Evolutionary conservation across 2,329 filamentous ascomycete genomes (phyloP).

Genomic region (Fusarium subtropicale): DNA sequence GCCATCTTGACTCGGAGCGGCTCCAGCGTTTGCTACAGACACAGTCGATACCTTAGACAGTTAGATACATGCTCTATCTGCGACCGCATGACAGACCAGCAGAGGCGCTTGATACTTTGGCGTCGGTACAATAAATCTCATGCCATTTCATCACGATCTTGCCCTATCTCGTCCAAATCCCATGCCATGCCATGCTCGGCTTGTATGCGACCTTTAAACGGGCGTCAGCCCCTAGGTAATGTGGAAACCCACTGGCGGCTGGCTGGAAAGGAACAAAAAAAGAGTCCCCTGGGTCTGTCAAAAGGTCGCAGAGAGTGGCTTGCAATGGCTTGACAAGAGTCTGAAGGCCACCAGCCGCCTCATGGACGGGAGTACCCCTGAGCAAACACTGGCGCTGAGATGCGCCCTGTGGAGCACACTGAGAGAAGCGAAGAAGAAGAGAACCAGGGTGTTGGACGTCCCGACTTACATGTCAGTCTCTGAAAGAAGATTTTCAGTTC

Average conservation of each 20-base stretch:
- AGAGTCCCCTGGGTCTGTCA: slow-evolving; percentile 25
- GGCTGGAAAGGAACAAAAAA: slow-evolving; percentile 18
- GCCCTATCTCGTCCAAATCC: slow-evolving; percentile 40
- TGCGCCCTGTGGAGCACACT: slow-evolving; percentile 43
- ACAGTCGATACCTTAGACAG: slow-evolving; percentile 7
- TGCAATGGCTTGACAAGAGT: slow-evolving; percentile 27
- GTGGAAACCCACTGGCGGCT: slow-evolving; percentile 34
- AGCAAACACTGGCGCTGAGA: slow-evolving; percentile 44
- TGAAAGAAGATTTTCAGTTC: slow-evolving; percentile 14
- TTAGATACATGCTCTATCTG: slow-evolving; percentile 19
- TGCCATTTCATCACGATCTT: slow-evolving; percentile 34
- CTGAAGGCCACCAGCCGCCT: slow-evolving; percentile 15
- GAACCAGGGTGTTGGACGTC: slow-evolving; percentile 28
- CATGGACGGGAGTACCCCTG: slow-evolving; percentile 43
- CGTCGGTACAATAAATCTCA: slow-evolving; percentile 20
- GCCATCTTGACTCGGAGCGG: slow-evolving; percentile 27
- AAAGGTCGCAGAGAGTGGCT: slow-evolving; percentile 29
- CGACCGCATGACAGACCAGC: slow-evolving; percentile 37
- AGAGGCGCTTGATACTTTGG: slow-evolving; percentile 29
- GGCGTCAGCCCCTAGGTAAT: slow-evolving; percentile 29
- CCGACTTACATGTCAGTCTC: slow-evolving; percentile 38
- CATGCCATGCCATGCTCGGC: slow-evolving; percentile 41
- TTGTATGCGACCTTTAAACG: slow-evolving; percentile 18
- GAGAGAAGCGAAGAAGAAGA: slow-evolving; percentile 10
- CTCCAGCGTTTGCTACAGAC: slow-evolving; percentile 30